A percentile compares a stretch with the other conserved stretches of the same genome.
Evolutionary conservation across 495 filamentous ascomycete species (phyloP).

Genomic region (Lophiotrema nucula): DNA sequence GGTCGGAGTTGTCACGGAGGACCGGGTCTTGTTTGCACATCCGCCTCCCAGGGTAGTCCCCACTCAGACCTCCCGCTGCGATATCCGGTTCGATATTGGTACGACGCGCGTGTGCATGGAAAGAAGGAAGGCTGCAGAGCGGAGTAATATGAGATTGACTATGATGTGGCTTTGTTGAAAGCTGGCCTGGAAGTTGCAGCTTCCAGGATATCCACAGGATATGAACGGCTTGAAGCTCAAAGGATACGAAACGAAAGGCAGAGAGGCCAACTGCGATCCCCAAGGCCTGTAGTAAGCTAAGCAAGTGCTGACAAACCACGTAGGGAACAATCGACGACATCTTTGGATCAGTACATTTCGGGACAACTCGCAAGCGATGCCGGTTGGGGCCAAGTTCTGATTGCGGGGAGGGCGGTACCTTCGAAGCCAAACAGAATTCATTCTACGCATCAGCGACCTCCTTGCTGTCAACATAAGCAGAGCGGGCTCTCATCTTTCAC

Average conservation of each 20-base stretch:
- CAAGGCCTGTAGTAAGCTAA: too few relatives aligned
- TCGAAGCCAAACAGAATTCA: neutral
- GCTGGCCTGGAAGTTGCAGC: too few relatives aligned
- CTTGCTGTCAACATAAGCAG: neutral
- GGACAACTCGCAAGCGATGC: neutral
- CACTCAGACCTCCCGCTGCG: too few relatives aligned
- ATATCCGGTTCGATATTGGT: too few relatives aligned
- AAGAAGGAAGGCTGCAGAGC: neutral
- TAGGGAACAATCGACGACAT: neutral
- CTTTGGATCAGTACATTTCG: neutral
- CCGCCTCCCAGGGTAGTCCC: too few relatives aligned
- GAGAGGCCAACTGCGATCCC: too few relatives aligned
- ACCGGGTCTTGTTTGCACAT: too few relatives aligned
- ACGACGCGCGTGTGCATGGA: conserved; percentile 7
- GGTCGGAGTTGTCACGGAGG: too few relatives aligned
- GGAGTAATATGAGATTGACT: neutral
- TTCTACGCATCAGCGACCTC: neutral
- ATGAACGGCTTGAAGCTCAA: too few relatives aligned
- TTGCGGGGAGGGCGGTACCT: neutral
- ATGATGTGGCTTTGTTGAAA: too few relatives aligned
- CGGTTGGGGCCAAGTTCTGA: neutral
- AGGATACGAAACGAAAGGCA: too few relatives aligned
- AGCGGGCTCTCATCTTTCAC: neutral
- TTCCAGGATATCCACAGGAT: too few relatives aligned
- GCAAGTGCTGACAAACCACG: neutral